Percentiles rank a stretch among this genome's conserved stretches.
These are phyloP conservation scores for Whalleya microplaca DNA, from an alignment of 2,329 filamentous ascomycete species.

Conservation along the genomic window DNA sequence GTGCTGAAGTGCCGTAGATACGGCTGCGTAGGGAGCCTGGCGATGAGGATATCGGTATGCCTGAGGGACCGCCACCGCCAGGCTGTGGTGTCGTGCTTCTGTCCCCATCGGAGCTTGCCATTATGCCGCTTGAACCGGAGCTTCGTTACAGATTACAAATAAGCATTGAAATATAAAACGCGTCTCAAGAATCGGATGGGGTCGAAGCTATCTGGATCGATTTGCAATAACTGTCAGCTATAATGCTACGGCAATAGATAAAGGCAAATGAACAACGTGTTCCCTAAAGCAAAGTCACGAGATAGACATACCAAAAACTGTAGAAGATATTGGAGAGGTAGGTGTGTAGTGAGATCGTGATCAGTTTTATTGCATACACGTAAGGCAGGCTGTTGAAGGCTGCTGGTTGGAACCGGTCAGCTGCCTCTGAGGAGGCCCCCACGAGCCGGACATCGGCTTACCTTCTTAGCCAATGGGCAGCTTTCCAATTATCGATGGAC, in stretches of 20 bases:
- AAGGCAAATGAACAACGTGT: not conserved
- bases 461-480: constrained; percentile 18
- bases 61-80: constrained; percentile 39
- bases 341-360: not conserved
- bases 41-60: constrained; percentile 50
- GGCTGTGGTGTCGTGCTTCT: constrained; percentile 41
- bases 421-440: constrained; percentile 15
- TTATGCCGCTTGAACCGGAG: constrained; percentile 21
- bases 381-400: too few relatives aligned
- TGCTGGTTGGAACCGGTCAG: constrained; percentile 19
- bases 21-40: constrained; percentile 50
- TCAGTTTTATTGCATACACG: too few relatives aligned
- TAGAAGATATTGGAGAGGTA: not conserved
- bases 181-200: constrained; percentile 3
- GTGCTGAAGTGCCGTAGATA: constrained; percentile 55
- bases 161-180: constrained; percentile 14
- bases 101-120: constrained; percentile 43
- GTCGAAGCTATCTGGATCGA: constrained; percentile 11
- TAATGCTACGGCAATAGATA: not conserved
- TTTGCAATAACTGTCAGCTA: constrained; percentile 9
- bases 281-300: not conserved
- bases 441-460: constrained; percentile 13
- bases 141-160: not conserved
- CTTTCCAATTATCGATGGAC: constrained; percentile 14
- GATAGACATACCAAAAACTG: not conserved